Evolutionary conservation across 163 green algal genomes (phyloP), one percentile per base, ranked within the genome.

Genomic region (Chloromonas sp.): DNA sequence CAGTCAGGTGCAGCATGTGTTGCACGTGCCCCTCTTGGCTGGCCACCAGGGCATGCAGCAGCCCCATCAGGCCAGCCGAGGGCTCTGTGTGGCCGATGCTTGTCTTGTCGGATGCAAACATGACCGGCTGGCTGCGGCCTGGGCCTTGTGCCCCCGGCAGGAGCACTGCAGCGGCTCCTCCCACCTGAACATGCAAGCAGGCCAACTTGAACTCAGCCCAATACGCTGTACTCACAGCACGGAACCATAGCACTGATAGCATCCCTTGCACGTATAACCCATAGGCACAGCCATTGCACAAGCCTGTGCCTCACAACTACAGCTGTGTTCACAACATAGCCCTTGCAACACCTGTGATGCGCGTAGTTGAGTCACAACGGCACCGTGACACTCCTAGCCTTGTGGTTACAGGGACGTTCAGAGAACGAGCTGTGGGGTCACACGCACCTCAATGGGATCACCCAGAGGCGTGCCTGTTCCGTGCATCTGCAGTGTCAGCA

Each of bases 51-150:
- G 88, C 86, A 79, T 91, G 88, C 11, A 92, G 36, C 0, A 90
- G 60, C 61, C 92, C 94, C 70, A 91, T 86, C 1, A 95, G 78
- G 71, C 94, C 94, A 1, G 94, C 94, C 2, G 92, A 90, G 2
- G 92, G 91, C 87, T 97, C 94, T 2, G 93, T 94, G 88, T 97
- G 94, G 1, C 94, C 94, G 0, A 93, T 79, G 60, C 85, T 86
- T 58, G 91, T 92, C 89, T 97, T 97, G 82, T 92, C 90, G 60
- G 90, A 82, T 0, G 86, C 87, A 59, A 97, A 59, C 0, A 57
- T 82, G 0, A 94, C 79, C 5, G 88, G 87, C n/a, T 85, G n/a
- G n/a, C 36, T 36, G 36, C 36, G 36, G 36, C 36, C 36, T 36
- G 36, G 36, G 36, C 36, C 36, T 36, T 36, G 36, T 36, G 36